phyloP scores from a whole-genome alignment of 177 flowering plant species.

The Vitis hybrid region DNA sequence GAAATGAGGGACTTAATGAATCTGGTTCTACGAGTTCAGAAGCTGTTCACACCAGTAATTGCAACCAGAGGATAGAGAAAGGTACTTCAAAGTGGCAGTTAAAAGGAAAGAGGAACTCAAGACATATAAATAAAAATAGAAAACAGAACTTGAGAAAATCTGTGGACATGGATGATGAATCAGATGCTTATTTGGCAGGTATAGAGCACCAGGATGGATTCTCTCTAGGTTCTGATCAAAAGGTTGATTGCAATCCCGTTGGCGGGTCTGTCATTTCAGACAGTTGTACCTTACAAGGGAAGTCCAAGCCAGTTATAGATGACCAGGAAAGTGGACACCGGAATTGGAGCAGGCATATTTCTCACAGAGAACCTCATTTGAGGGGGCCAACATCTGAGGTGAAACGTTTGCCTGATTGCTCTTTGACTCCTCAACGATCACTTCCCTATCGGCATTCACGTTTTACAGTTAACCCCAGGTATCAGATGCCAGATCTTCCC shows the following conservation, averaged over 20 bases:
- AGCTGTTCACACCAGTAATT: constrained; percentile 22
- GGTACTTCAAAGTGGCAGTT: constrained; percentile 68
- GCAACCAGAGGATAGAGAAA: constrained; percentile 37
- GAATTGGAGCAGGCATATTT: constrained; percentile 24
- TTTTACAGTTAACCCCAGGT: constrained; percentile 36
- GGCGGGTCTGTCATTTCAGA: constrained; percentile 19
- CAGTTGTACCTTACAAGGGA: constrained; percentile 14
- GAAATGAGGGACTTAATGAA: constrained; percentile 42
- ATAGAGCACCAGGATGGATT: constrained; percentile 30
- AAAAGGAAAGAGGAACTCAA: constrained; percentile 72
- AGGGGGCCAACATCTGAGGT: constrained; percentile 20
- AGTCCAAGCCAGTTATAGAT: constrained; percentile 20
- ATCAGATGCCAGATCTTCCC: constrained; percentile 34
- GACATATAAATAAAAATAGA: constrained; percentile 34
- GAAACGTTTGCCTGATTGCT: constrained; percentile 18
- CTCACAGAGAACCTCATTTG: constrained; percentile 16
- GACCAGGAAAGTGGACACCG: constrained; percentile 22
- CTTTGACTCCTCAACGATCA: constrained; percentile 31
- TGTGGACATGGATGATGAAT: constrained; percentile 30
- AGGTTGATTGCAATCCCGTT: constrained; percentile 21
- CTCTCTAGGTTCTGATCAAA: constrained; percentile 22
- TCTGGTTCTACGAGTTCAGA: constrained; percentile 43
- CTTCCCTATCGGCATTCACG: constrained; percentile 57
- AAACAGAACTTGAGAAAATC: constrained; percentile 27
- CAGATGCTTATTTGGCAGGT: constrained; percentile 31